A percentile compares a stretch with the other conserved stretches of the same genome.
Conservation (phyloP, 106 monocot species). For the Phalaenopsis equestris region DNA sequence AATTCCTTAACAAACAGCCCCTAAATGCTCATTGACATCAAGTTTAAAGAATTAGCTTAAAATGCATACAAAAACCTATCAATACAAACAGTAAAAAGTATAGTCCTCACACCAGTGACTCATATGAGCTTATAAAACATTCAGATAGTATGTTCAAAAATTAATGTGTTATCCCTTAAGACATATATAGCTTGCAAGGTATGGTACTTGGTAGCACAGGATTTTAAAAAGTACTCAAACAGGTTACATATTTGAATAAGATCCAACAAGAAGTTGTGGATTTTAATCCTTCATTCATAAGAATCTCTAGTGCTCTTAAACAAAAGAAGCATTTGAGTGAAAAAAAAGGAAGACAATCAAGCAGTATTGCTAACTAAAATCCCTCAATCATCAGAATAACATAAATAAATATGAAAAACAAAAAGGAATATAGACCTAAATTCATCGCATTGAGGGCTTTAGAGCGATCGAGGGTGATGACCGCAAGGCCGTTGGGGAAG, state of each 20-base stretch:
- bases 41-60: neutral
- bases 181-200: no score
- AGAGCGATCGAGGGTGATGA: slow-evolving; percentile 93
- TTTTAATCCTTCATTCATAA: no score
- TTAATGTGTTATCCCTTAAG: neutral
- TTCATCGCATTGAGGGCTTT: slow-evolving; percentile 96
- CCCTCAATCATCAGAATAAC: neutral
- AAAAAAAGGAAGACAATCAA: neutral
- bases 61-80: neutral
- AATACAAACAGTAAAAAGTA: neutral
- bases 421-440: neutral
- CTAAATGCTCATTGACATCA: no score
- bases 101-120: neutral
- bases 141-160: neutral
- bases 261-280: no score
- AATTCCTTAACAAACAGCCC: no score
- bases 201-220: no score
- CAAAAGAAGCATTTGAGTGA: neutral
- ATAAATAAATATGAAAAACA: neutral
- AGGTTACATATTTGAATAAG: no score
- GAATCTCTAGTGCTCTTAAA: neutral
- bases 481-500: slow-evolving; percentile 79
- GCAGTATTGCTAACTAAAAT: neutral
- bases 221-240: no score
- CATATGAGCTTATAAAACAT: neutral